Evolutionary conservation across 257 asterid species (phyloP).

Genomic region (Penstemon eatonii): DNA sequence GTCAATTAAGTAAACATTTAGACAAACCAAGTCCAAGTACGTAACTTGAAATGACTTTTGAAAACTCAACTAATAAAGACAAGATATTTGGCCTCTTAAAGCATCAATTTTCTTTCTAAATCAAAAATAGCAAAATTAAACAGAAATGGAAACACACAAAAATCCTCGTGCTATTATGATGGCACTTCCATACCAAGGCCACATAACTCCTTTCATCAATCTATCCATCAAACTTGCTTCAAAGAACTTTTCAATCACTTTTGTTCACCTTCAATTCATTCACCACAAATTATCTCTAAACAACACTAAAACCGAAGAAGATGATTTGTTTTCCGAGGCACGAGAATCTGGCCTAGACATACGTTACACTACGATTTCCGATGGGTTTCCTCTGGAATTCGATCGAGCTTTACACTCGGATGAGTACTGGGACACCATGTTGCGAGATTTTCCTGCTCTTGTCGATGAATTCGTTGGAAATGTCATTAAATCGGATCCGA

Average conservation of each 20-base stretch:
- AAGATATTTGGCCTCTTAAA: neutral
- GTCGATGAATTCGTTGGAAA: conserved; percentile 48
- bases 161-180: conserved; percentile 58
- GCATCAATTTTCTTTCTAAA: neutral
- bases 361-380: conserved; percentile 45
- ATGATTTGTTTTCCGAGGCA: conserved; percentile 35
- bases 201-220: conserved; percentile 54
- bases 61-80: neutral
- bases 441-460: conserved; percentile 33
- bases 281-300: conserved; percentile 48
- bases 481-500: conserved; percentile 34
- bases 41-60: too few relatives aligned
- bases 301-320: neutral
- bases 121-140: neutral
- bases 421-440: conserved; percentile 36
- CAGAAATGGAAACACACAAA: conserved; percentile 8
- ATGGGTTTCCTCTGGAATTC: conserved; percentile 51
- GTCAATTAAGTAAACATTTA: too few relatives aligned
- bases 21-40: too few relatives aligned
- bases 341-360: conserved; percentile 52
- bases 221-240: conserved; percentile 70
- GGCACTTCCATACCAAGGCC: conserved; percentile 68
- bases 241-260: conserved; percentile 52
- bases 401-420: conserved; percentile 28
- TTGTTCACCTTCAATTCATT: conserved; percentile 50